Conservation (phyloP, 176 grass and related monocot genomes). For the Oryza glaberrima region DNA sequence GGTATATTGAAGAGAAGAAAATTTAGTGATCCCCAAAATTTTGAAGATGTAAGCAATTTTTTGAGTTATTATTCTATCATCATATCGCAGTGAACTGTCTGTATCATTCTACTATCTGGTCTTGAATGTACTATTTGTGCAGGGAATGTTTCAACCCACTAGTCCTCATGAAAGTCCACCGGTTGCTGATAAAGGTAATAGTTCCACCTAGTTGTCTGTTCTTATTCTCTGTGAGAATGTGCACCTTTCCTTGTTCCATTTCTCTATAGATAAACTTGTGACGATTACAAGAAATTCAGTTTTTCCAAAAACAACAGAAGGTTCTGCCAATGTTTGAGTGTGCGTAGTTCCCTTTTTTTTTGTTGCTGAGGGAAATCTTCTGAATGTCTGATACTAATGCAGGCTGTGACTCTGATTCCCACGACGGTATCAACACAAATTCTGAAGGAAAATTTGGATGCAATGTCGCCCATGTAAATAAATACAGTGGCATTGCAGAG, state of each 20-base stretch:
- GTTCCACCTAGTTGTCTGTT: constrained; percentile 28
- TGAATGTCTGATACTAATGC: constrained; percentile 35
- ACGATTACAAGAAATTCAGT: not conserved
- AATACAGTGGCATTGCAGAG: constrained; percentile 79
- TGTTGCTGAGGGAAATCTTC: not conserved
- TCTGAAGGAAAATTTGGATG: constrained; percentile 71
- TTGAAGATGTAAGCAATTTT: constrained; percentile 53
- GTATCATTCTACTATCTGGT: constrained; percentile 19
- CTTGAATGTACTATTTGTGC: constrained; percentile 47
- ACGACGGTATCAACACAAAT: constrained; percentile 35
- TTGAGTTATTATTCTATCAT: constrained; percentile 31
- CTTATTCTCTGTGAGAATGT: constrained; percentile 6
- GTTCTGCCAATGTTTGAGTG: not conserved
- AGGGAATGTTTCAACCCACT: constrained; percentile 50
- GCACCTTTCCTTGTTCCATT: constrained; percentile 4
- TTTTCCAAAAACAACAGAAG: not conserved
- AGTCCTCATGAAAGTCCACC: constrained; percentile 38
- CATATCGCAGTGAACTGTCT: constrained; percentile 5
- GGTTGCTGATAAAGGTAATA: constrained; percentile 61
- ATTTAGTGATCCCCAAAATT: constrained; percentile 39
- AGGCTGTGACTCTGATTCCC: constrained; percentile 29
- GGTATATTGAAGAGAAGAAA: constrained; percentile 76
- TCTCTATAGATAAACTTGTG: constrained; percentile 6
- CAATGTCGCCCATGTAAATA: constrained; percentile 80
- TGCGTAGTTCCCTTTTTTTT: not conserved